Evolutionary conservation across 2,329 filamentous ascomycete genomes (phyloP), one percentile per base, ranked within the genome.

Genomic region (Mycosphaerella sp.): DNA sequence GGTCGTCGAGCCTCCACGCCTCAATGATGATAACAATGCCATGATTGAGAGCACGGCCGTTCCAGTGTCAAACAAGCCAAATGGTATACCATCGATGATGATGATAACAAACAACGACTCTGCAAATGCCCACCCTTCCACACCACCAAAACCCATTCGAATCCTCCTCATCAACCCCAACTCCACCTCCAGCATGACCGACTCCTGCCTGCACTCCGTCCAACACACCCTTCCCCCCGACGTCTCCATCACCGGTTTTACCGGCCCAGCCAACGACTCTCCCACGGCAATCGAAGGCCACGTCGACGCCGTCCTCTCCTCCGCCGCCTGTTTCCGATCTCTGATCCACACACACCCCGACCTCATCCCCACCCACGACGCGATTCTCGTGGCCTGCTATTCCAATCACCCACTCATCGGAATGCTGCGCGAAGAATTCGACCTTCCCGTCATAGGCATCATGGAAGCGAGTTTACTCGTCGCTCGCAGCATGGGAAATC

Each of bases 391-490:
- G 4, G 74, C 76, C 2, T 78, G 74, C 66, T 78, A 77, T 65
- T 74, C 70, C 50, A 71, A 75, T 36, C 76, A 79, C 54, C 71
- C 74, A 1, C 67, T 79, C 3, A 75, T 75, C 53, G 63, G 66
- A 17, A 74, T 75, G 63, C 66, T 78, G 32, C 68, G 74, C 1
- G 76, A 78, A 58, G 75, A 77, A 50, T 69, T 74, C 41, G 55
- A 63, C 2, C 65, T 74, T 45, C 76, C 76, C 0, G 66, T 73
- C 4, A 72, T 78, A 2, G 76, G 77, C 2, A 78, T 79, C 53
- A 78, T 79, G 74, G 76, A 79, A 62, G 75, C 76, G 0, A 70
- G 65, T 3, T 66, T 79, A 2, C 79, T 81, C 58, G 69, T 75
- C 5, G 73, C 76, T 5, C 64, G 76, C 6, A 79, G 77, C 52